Evolutionary conservation across 2,329 filamentous ascomycete genomes (phyloP).

Genomic region (Tolypocladium cylindrosporum): DNA sequence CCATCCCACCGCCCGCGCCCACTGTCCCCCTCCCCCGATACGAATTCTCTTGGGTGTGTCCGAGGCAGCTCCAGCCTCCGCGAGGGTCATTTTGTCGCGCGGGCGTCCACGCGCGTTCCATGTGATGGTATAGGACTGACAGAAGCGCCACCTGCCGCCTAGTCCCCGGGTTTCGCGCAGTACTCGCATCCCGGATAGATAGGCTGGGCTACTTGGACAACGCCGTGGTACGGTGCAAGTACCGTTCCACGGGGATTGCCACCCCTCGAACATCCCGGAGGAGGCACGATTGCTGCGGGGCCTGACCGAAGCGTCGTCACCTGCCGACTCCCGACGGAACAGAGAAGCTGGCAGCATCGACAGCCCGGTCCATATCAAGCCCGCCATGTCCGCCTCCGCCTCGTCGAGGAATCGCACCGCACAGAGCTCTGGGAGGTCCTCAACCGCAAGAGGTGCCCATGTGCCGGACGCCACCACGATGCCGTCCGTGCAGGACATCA

Average conservation of each 20-base stretch:
- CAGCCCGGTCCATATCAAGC: slow-evolving; percentile 19
- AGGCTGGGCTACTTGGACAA: slow-evolving; percentile 17
- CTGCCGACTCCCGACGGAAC: slow-evolving; percentile 10
- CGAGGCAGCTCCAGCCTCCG: background rate
- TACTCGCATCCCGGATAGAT: slow-evolving; percentile 13
- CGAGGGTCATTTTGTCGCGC: slow-evolving; percentile 12
- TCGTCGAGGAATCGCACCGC: slow-evolving; percentile 49
- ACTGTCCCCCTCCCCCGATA: background rate
- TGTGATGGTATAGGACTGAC: slow-evolving; percentile 26
- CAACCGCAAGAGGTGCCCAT: slow-evolving; percentile 30
- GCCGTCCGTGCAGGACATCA: slow-evolving; percentile 36
- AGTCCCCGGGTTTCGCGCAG: slow-evolving; percentile 15
- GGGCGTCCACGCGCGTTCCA: slow-evolving; percentile 20
- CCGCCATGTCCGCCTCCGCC: slow-evolving; percentile 40
- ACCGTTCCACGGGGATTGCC: slow-evolving; percentile 23
- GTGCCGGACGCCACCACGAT: slow-evolving; percentile 41
- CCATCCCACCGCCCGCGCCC: slow-evolving; percentile 3
- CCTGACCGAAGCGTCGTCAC: slow-evolving; percentile 8
- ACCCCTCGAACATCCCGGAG: slow-evolving; percentile 8
- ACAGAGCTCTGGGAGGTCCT: slow-evolving; percentile 46
- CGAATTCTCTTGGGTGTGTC: background rate
- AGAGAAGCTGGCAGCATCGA: background rate
- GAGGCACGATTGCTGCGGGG: slow-evolving; percentile 10
- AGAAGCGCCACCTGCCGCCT: slow-evolving; percentile 21
- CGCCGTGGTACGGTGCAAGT: slow-evolving; percentile 29